A percentile compares a stretch with the other conserved stretches of the same genome.
Evolutionary conservation across 495 filamentous ascomycete species (phyloP).

Genomic region (Xylona heveae): DNA sequence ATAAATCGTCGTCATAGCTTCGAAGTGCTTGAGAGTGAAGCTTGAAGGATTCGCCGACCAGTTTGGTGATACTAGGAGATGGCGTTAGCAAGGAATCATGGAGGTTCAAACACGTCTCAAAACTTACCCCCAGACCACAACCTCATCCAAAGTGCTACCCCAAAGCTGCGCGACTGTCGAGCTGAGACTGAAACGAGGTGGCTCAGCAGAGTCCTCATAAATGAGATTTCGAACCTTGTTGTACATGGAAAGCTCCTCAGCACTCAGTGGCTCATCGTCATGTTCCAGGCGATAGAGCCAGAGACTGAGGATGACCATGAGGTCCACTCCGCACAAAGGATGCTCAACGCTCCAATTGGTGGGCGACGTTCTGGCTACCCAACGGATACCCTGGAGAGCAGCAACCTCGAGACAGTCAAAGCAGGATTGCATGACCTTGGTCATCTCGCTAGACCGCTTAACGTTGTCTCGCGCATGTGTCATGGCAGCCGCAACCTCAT

Average conservation of each 20-base stretch:
- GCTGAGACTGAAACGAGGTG: slow-evolving; percentile 62
- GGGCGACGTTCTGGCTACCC: slow-evolving; percentile 89
- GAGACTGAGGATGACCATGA: slow-evolving; percentile 96
- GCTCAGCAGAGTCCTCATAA: slow-evolving; percentile 68
- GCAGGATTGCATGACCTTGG: slow-evolving; percentile 93
- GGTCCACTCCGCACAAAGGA: slow-evolving; percentile 84
- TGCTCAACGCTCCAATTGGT: slow-evolving; percentile 99
- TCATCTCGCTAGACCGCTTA: slow-evolving; percentile 90
- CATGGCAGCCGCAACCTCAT: slow-evolving; percentile 94
- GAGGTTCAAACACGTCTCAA: slow-evolving; percentile 3
- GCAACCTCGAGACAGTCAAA: slow-evolving; percentile 97
- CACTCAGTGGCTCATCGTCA: slow-evolving; percentile 77
- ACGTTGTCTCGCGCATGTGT: slow-evolving; percentile 79
- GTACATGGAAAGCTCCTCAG: slow-evolving; percentile 79
- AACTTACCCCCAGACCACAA: slow-evolving; percentile 91
- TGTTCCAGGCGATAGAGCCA: slow-evolving; percentile 99
- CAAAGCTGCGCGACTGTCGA: slow-evolving; percentile 85
- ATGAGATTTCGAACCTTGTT: slow-evolving; percentile 86
- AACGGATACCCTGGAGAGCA: slow-evolving; percentile 83
- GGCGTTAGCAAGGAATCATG: slow-evolving; percentile 23
- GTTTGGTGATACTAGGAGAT: slow-evolving; percentile 61
- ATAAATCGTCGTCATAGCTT: slow-evolving; percentile 66
- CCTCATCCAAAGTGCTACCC: slow-evolving; percentile 96
- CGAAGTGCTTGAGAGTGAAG: slow-evolving; percentile 85
- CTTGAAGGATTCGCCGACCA: slow-evolving; percentile 97